Evolutionary conservation across 306 rosid genomes (phyloP).

Genomic region (Styphnolobium japonicum): DNA sequence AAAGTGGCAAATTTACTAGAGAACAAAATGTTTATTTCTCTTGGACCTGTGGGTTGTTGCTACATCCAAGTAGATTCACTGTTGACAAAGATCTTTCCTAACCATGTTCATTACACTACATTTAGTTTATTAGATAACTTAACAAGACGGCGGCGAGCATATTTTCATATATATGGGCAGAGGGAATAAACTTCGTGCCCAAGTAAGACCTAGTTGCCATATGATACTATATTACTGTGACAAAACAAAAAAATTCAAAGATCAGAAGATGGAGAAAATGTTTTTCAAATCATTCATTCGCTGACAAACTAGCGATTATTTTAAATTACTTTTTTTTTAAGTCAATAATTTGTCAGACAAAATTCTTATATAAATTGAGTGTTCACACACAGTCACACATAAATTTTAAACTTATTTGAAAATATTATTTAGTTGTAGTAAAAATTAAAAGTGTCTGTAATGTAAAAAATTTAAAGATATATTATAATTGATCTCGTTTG

Average conservation of each 20-base stretch:
- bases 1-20: slow-evolving; percentile 20
- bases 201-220: not conserved
- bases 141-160: slow-evolving; percentile 26
- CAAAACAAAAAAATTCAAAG: not conserved
- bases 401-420: not conserved
- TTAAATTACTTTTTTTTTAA: not conserved
- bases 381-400: not conserved
- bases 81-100: slow-evolving; percentile 32
- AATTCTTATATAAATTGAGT: not conserved
- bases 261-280: not conserved
- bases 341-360: not conserved
- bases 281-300: not conserved
- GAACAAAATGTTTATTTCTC: slow-evolving; percentile 42
- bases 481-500: too few relatives aligned
- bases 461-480: too few relatives aligned
- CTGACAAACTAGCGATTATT: not conserved
- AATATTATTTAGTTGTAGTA: not conserved
- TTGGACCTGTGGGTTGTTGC: slow-evolving; percentile 22
- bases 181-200: slow-evolving; percentile 23
- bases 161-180: not conserved
- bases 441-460: too few relatives aligned
- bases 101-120: slow-evolving; percentile 16
- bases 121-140: not conserved
- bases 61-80: not conserved
- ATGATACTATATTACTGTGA: not conserved